Evolutionary conservation across 2,329 filamentous ascomycete genomes (phyloP).

Genomic region (Lojkania enalia): DNA sequence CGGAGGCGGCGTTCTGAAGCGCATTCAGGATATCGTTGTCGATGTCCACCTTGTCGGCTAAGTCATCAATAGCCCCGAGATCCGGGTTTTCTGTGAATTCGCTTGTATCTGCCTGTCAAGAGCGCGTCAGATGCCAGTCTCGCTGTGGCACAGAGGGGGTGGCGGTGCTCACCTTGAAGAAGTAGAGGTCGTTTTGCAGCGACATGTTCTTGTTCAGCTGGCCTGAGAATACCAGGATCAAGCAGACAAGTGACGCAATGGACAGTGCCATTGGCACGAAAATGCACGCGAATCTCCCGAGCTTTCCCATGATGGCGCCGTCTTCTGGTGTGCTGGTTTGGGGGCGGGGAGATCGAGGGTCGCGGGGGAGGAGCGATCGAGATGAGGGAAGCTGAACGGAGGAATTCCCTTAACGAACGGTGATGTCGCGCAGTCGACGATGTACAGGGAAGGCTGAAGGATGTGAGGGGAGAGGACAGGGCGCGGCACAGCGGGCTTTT

Average conservation of each 20-base stretch:
- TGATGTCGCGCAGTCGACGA: not conserved
- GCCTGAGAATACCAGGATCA: conserved; percentile 61
- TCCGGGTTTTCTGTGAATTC: conserved; percentile 60
- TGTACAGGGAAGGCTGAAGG: not conserved
- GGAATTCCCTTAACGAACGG: not conserved
- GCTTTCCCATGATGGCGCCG: conserved; percentile 63
- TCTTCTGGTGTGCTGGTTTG: conserved; percentile 2
- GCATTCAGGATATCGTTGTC: conserved; percentile 47
- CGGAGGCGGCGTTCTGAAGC: conserved; percentile 42
- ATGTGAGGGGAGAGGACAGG: not conserved
- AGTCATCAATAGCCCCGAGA: conserved; percentile 32
- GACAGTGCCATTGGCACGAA: conserved; percentile 83
- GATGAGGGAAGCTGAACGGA: not conserved
- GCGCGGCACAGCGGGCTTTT: not conserved
- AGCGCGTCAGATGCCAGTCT: conserved; percentile 19
- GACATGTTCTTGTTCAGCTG: conserved; percentile 56
- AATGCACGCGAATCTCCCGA: conserved; percentile 83
- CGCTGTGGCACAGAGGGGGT: conserved; percentile 1
- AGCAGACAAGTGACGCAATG: conserved; percentile 72
- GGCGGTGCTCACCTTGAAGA: conserved; percentile 53
- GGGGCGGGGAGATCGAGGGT: conserved; percentile 11
- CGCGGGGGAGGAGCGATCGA: not conserved
- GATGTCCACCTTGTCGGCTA: conserved; percentile 32
- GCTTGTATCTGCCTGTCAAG: conserved; percentile 37
- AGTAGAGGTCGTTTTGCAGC: conserved; percentile 58